These are phyloP conservation scores for Haemoproteus tartakovskyi DNA, from an alignment of 169 alveolate species.

Conservation along the genomic window DNA sequence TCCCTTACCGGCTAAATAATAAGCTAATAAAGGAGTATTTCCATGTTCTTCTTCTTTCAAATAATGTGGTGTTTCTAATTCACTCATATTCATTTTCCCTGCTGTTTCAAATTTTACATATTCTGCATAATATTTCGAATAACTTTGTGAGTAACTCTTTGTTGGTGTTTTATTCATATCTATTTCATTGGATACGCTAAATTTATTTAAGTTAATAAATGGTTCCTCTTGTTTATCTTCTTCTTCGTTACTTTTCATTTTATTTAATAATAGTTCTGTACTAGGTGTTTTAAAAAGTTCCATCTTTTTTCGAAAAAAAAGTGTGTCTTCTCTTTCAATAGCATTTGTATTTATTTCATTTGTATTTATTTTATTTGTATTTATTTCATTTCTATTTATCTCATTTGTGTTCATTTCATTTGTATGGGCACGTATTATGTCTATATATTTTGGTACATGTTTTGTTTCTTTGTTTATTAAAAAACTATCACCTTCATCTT, in stretches of 20 bases:
- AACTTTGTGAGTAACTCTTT: constrained; percentile 29
- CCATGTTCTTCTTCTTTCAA: constrained; percentile 33
- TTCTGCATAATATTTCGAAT: constrained; percentile 41
- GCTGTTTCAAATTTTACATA: constrained; percentile 64
- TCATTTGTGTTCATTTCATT: too few species aligned
- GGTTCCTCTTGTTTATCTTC: background rate
- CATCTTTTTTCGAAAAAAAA: too few species aligned
- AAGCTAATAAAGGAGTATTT: constrained; percentile 58
- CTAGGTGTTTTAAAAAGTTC: constrained; percentile 30
- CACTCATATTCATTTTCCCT: constrained; percentile 66
- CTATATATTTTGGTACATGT: too few species aligned
- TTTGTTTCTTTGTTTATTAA: too few species aligned
- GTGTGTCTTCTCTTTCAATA: too few species aligned
- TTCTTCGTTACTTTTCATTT: constrained; percentile 29
- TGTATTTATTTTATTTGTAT: too few species aligned
- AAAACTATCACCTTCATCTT: too few species aligned
- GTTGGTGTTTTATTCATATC: constrained; percentile 60
- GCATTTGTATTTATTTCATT: too few species aligned
- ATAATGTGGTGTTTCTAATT: constrained; percentile 56
- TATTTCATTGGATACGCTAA: constrained; percentile 6
- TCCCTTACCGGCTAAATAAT: constrained; percentile 59
- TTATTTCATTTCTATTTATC: too few species aligned
- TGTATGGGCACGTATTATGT: too few species aligned
- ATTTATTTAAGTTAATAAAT: too few species aligned
- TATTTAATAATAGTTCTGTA: constrained; percentile 17